Conservation (phyloP, 768 basidiomycete genomes). For the Clitopilus passeckerianus region DNA sequence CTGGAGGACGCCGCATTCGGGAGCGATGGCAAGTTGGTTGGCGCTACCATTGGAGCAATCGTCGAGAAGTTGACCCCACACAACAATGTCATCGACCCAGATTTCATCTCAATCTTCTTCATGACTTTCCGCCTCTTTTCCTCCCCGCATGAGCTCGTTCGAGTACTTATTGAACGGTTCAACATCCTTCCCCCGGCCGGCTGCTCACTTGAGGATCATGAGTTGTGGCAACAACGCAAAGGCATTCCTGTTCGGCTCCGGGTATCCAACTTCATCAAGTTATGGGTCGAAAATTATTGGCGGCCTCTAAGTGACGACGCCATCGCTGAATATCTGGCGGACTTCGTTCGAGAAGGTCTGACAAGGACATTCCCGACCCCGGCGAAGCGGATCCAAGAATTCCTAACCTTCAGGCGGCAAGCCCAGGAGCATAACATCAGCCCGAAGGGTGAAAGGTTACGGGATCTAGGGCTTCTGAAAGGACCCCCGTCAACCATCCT, state of each 20-base stretch:
- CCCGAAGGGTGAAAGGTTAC: slow-evolving; percentile 57
- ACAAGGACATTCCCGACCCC: slow-evolving; percentile 60
- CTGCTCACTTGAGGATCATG: slow-evolving; percentile 53
- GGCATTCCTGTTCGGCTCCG: slow-evolving; percentile 87
- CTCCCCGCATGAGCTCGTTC: slow-evolving; percentile 69
- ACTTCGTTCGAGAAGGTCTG: slow-evolving; percentile 61
- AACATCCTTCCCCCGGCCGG: slow-evolving; percentile 65
- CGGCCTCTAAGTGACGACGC: slow-evolving; percentile 65
- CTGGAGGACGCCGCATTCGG: slow-evolving; percentile 87
- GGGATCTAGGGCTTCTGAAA: slow-evolving; percentile 72
- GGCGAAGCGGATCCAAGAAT: slow-evolving; percentile 68
- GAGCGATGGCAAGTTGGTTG: slow-evolving; percentile 83
- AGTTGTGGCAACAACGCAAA: slow-evolving; percentile 83
- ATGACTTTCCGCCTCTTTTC: slow-evolving; percentile 93
- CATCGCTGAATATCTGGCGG: slow-evolving; percentile 50
- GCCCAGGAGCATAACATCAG: slow-evolving; percentile 43
- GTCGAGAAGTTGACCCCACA: slow-evolving; percentile 99
- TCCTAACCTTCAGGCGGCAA: slow-evolving; percentile 52
- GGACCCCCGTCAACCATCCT: slow-evolving; percentile 46
- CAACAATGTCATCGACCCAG: slow-evolving; percentile 82
- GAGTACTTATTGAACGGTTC: slow-evolving; percentile 77
- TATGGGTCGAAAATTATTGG: slow-evolving; percentile 94
- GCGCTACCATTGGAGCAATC: slow-evolving; percentile 82
- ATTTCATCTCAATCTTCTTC: slow-evolving; percentile 89
- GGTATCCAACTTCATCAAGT: slow-evolving; percentile 89